These are phyloP conservation scores for Ceratobasidium theobromae DNA, from an alignment of 1,284 basidiomycete species.

Conservation along the genomic window DNA sequence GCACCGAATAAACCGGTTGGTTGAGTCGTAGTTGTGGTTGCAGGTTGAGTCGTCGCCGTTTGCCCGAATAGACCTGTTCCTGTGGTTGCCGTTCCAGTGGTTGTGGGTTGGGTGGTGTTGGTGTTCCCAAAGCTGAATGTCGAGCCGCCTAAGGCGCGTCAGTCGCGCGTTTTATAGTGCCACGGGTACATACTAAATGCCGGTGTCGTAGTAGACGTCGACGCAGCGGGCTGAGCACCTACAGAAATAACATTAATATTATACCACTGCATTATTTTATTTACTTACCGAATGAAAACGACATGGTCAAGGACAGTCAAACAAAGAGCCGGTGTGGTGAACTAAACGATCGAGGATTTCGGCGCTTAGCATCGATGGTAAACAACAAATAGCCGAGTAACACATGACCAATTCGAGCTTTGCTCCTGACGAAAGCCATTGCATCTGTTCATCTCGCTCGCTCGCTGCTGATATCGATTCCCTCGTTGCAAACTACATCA, in stretches of 20 bases:
- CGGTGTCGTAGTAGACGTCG: not conserved
- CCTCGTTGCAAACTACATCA: too few relatives aligned
- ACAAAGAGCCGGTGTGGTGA: not conserved
- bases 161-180: not conserved
- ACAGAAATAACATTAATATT: not conserved
- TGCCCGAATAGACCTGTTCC: slow-evolving; percentile 32
- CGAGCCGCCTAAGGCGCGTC: slow-evolving; percentile 8
- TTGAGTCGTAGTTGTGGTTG: not conserved
- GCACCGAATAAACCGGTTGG: slow-evolving; percentile 34
- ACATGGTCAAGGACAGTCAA: not conserved
- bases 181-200: slow-evolving; percentile 10
- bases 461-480: too few relatives aligned
- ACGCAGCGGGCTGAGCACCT: not conserved
- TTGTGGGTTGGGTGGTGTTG: not conserved
- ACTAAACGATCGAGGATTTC: not conserved
- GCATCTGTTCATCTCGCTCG: too few relatives aligned
- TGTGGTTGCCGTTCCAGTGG: not conserved
- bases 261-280: not conserved
- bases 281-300: slow-evolving; percentile 17
- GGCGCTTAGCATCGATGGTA: too few relatives aligned
- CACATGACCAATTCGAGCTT: slow-evolving; percentile 8
- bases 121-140: slow-evolving; percentile 15
- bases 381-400: not conserved
- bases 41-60: not conserved
- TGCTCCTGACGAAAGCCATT: too few relatives aligned